Evolutionary conservation across 495 filamentous ascomycete genomes (phyloP).

Genomic region (Monascus purpureus): DNA sequence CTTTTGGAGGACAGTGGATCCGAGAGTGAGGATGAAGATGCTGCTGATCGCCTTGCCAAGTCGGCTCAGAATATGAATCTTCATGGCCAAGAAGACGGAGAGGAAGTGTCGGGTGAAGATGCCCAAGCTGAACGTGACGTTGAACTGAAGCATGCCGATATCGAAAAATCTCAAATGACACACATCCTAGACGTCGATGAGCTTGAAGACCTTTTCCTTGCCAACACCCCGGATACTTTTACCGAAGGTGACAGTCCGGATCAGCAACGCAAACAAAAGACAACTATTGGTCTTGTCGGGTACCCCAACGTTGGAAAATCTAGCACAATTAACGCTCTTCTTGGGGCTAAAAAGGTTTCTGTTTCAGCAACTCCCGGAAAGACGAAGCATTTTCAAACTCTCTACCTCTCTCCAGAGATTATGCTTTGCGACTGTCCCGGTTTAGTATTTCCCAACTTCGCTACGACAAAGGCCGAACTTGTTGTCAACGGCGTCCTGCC

Average conservation of each 20-base stretch:
- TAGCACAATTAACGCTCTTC: slow-evolving; percentile 95
- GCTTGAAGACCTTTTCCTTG: slow-evolving; percentile 75
- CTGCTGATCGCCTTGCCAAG: slow-evolving; percentile 18
- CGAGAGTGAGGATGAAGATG: slow-evolving; percentile 34
- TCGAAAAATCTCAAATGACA: slow-evolving; percentile 37
- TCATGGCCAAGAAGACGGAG: slow-evolving; percentile 26
- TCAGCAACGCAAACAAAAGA: slow-evolving; percentile 39
- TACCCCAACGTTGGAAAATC: slow-evolving; percentile 99
- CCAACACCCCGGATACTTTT: slow-evolving; percentile 45
- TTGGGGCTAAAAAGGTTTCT: slow-evolving; percentile 96
- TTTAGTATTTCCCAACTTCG: slow-evolving; percentile 97
- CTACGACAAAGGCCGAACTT: slow-evolving; percentile 89
- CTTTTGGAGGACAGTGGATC: slow-evolving; percentile 30
- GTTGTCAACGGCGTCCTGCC: slow-evolving; percentile 93
- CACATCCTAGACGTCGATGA: slow-evolving; percentile 85
- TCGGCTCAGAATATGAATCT: slow-evolving; percentile 24
- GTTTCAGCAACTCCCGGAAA: slow-evolving; percentile 96
- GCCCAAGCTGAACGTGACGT: slow-evolving; percentile 24
- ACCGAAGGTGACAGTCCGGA: slow-evolving; percentile 22
- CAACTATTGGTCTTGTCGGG: slow-evolving; percentile 85
- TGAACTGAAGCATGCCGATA: slow-evolving; percentile 10
- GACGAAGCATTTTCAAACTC: slow-evolving; percentile 99
- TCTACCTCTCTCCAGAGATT: slow-evolving; percentile 78
- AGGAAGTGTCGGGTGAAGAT: slow-evolving; percentile 8
- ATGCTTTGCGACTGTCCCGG: slow-evolving; percentile 97